Base-by-base conservation (phyloP, 1,284 basidiomycete species). In the Ustilago tritici region DNA sequence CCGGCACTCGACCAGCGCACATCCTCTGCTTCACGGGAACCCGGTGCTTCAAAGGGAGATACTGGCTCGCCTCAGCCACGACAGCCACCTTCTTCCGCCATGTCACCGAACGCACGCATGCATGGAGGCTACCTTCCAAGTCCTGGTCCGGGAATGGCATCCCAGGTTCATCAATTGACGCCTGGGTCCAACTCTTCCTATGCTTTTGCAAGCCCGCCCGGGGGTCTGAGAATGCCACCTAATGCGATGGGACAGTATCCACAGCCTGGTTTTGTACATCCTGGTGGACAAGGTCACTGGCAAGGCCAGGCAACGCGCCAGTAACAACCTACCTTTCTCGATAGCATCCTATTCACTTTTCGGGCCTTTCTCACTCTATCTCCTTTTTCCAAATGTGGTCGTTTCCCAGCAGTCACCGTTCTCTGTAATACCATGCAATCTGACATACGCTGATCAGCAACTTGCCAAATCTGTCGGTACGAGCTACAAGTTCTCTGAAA, bases 31-130 rank as follows among this genome's bases (percentile, higher is more conserved):
- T 14, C 40, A 17, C 60, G 60, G 34, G 38, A 38, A 19, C 46
- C 40, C 28, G 34, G 43, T 17, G 34, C 49, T 3, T 31, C 40
- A 32, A 53, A 28, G 32, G 47, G 58, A 43, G 28, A 71, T 28
- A 41, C 28, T 23, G 17, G 35, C 34, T 61, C 64, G 17, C 54
- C 65, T 32, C 57, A 59, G 23, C 50, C 36, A 19, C 56, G 50
- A 12, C 57, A 53, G 9, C 41, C 43, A 17, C 31, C 49, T 50
- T 47, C 46, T 28, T 56, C 52, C 23, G 56, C 69, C 10, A 66
- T 71, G 69, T 60, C 69, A n/a, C 63, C 69, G 4, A 65, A 71
- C 28, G 59, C 64, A 8, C 61, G 53, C 46, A 64, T 67, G 61
- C 70, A 67, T 31, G 15, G 52, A 28, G 65, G 54, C 3, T 56